Percentiles rank a stretch among this genome's conserved stretches.
These are phyloP conservation scores for Diaporthe destruens DNA, from an alignment of 2,329 filamentous ascomycete genomes.

Conservation along the genomic window DNA sequence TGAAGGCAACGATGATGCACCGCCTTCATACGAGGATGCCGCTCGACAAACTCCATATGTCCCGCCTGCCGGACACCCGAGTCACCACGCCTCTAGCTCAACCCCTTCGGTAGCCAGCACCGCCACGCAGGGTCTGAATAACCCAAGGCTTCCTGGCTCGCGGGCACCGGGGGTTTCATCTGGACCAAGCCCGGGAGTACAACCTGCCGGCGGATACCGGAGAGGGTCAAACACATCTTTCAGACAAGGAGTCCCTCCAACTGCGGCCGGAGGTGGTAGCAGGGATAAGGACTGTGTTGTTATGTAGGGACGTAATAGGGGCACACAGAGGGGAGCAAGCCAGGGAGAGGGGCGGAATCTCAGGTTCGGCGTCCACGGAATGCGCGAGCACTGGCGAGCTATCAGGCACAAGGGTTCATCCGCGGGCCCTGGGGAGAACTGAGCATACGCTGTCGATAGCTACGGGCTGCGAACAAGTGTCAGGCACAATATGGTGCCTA, in stretches of 20 bases:
- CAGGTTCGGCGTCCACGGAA: conserved; percentile 3
- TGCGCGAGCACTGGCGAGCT: not conserved
- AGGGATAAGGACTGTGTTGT: conserved; percentile 58
- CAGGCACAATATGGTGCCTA: not conserved
- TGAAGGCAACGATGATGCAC: conserved; percentile 62
- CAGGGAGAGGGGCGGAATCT: not conserved
- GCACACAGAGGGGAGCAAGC: not conserved
- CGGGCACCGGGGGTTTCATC: conserved; percentile 45
- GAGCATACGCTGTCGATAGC: not conserved
- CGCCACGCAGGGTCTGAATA: conserved; percentile 42
- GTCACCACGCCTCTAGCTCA: conserved; percentile 58
- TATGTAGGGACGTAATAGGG: conserved; percentile 54
- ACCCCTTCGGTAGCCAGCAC: conserved; percentile 41
- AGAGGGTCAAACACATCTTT: conserved; percentile 22
- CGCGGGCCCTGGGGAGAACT: not conserved
- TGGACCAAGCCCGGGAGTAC: conserved; percentile 9
- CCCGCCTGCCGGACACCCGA: conserved; percentile 65
- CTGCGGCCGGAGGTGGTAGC: conserved; percentile 44
- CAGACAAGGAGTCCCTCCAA: conserved; percentile 47
- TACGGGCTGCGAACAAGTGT: not conserved
- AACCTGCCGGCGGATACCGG: not conserved
- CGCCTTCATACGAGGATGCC: conserved; percentile 70
- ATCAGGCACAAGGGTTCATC: conserved; percentile 11
- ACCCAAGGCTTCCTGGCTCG: conserved; percentile 30
- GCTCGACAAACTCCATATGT: conserved; percentile 64